Evolutionary conservation across 768 basidiomycete species (phyloP).

Genomic region (Lepiota subincarnata): DNA sequence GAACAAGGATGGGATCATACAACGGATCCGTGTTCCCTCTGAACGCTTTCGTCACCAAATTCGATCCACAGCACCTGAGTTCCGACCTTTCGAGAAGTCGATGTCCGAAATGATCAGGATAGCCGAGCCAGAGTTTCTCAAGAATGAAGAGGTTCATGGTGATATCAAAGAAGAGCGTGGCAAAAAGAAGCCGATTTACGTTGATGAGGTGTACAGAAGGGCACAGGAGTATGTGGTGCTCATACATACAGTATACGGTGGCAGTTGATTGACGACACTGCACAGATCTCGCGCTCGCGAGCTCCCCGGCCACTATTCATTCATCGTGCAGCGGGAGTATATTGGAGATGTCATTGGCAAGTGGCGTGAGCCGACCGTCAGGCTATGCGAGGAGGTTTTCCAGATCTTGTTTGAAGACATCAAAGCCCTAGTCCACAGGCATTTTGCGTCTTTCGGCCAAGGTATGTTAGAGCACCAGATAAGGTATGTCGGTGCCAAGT

Average conservation of each 20-base stretch:
- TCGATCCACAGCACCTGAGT: conserved; percentile 51
- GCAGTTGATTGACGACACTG: conserved; percentile 26
- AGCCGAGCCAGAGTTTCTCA: conserved; percentile 17
- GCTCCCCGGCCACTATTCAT: conserved; percentile 64
- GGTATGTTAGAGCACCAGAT: conserved; percentile 50
- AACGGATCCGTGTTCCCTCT: conserved; percentile 48
- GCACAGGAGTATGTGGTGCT: conserved; percentile 16
- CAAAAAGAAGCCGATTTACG: conserved; percentile 12
- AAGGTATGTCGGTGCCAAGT: conserved; percentile 21
- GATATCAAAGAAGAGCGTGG: conserved; percentile 11
- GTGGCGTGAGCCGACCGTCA: conserved; percentile 46
- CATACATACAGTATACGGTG: no score
- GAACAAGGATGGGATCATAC: conserved; percentile 47
- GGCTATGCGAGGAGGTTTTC: conserved; percentile 40
- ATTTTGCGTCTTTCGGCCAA: conserved; percentile 51
- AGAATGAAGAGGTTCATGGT: conserved; percentile 14
- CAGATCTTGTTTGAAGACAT: conserved; percentile 34
- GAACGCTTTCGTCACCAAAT: conserved; percentile 45
- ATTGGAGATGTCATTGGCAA: conserved; percentile 39
- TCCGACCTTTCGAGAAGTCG: conserved; percentile 41
- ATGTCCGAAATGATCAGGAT: conserved; percentile 9
- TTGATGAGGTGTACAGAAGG: conserved; percentile 22
- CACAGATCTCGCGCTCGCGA: conserved; percentile 71
- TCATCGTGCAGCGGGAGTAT: conserved; percentile 49
- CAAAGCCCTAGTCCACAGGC: conserved; percentile 35